A percentile compares a stretch with the other conserved stretches of the same genome.
Conservation (phyloP, 441 rosid genomes). For the Syzygium syzygioides region DNA sequence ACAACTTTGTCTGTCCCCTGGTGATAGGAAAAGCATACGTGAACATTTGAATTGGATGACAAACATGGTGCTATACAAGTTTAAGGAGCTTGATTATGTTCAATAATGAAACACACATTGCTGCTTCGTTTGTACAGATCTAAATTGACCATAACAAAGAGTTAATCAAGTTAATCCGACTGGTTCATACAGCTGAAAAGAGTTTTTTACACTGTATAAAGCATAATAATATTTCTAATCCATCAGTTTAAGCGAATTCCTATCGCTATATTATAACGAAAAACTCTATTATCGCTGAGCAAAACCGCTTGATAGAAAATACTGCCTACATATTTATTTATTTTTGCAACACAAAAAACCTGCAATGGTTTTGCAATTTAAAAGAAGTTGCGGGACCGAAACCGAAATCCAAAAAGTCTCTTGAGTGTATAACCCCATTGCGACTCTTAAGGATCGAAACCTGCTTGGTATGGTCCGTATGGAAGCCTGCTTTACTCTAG, state of each 20-base stretch:
- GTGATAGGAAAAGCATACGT: neutral
- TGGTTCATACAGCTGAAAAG: neutral
- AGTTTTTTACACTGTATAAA: neutral
- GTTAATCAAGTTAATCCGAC: no score
- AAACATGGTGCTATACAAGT: neutral
- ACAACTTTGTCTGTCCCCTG: neutral
- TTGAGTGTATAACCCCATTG: no score
- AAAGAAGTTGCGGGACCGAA: no score
- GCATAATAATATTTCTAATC: neutral
- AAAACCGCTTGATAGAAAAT: no score
- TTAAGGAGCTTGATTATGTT: neutral
- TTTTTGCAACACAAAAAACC: no score
- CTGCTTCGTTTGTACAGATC: neutral
- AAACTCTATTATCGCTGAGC: no score
- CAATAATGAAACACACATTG: neutral
- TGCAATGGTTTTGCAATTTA: no score
- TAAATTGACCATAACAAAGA: neutral
- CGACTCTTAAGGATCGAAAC: no score
- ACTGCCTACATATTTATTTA: no score
- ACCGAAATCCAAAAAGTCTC: no score
- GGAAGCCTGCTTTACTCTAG: no score
- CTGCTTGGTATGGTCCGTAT: no score
- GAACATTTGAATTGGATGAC: neutral
- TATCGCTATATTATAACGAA: neutral
- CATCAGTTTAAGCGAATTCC: neutral